Percentiles rank a stretch among this genome's conserved stretches.
These are phyloP conservation scores for Zymoseptoria tritici DNA, from an alignment of 2,329 filamentous ascomycete species.

Conservation along the genomic window DNA sequence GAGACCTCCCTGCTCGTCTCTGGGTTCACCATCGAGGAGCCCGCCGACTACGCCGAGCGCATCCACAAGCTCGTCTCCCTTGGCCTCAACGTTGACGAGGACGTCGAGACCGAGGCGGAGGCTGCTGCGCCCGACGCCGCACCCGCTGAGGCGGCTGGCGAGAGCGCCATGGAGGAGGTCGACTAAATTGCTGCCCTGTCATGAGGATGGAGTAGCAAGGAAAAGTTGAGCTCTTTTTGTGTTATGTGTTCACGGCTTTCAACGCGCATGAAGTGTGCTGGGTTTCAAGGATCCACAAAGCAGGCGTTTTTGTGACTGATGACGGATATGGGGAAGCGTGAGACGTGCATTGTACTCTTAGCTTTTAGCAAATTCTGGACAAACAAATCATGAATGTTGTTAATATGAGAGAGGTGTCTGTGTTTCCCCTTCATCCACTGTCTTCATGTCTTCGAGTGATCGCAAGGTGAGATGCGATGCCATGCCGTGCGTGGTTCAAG, in stretches of 20 bases:
- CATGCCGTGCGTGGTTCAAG: too few species aligned
- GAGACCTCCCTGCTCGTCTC: constrained; percentile 98
- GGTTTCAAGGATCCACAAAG: background rate
- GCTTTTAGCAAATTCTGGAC: background rate
- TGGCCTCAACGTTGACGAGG: constrained; percentile 94
- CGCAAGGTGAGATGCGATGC: too few species aligned
- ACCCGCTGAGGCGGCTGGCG: constrained; percentile 58
- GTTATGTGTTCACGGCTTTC: constrained; percentile 16
- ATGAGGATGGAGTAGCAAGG: constrained; percentile 1
- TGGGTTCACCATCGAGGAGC: constrained; percentile 99
- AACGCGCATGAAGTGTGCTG: background rate
- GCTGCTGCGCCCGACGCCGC: constrained; percentile 52
- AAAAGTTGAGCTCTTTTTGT: background rate
- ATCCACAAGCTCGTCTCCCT: constrained; percentile 99
- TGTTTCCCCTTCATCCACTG: background rate
- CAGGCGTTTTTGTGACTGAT: background rate
- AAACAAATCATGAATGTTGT: background rate
- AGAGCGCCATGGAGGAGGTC: constrained; percentile 99
- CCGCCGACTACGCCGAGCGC: constrained; percentile 93
- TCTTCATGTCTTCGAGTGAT: background rate
- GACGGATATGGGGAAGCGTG: background rate
- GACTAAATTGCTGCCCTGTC: constrained; percentile 56
- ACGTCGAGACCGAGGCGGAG: constrained; percentile 62
- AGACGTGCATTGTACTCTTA: background rate
- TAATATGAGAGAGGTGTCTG: background rate